A percentile compares a stretch with the other conserved stretches of the same genome.
phyloP scores from a whole-genome alignment of 352 stramenopile genomes.

The Phytopythium boreale region DNA sequence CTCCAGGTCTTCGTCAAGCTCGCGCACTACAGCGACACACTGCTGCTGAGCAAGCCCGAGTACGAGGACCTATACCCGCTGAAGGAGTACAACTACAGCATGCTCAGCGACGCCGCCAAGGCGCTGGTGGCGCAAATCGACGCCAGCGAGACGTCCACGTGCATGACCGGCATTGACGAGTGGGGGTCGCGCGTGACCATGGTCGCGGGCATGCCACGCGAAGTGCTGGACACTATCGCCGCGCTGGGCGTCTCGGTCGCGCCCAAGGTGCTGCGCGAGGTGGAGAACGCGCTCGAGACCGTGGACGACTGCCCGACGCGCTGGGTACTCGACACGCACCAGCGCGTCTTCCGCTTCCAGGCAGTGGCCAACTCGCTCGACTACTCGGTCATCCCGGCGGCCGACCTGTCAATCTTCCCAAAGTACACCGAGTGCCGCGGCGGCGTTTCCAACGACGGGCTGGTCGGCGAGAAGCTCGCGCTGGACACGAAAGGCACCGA shows the following conservation, averaged over 20 bases:
- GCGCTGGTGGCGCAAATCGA: slow-evolving; percentile 14
- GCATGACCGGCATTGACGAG: slow-evolving; percentile 20
- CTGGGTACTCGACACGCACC: slow-evolving; percentile 22
- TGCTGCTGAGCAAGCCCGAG: slow-evolving; percentile 22
- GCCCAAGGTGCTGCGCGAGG: slow-evolving; percentile 13
- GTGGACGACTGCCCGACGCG: slow-evolving; percentile 13
- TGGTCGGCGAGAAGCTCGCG: slow-evolving; percentile 1
- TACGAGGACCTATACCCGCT: slow-evolving; percentile 24
- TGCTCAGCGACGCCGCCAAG: slow-evolving; percentile 11
- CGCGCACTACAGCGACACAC: slow-evolving; percentile 11
- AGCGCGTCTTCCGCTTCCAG: slow-evolving; percentile 6
- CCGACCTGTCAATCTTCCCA: slow-evolving; percentile 9
- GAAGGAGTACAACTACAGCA: slow-evolving; percentile 18
- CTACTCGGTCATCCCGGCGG: slow-evolving; percentile 9
- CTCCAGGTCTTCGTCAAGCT: slow-evolving; percentile 16
- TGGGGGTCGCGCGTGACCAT: slow-evolving; percentile 22
- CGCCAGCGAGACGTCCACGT: slow-evolving; percentile 17
- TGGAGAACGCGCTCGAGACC: slow-evolving; percentile 13
- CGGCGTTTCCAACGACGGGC: background rate
- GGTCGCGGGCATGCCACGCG: slow-evolving; percentile 12
- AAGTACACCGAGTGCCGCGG: slow-evolving; percentile 9
- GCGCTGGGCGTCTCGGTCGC: slow-evolving; percentile 13
- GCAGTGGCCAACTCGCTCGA: slow-evolving; percentile 7
- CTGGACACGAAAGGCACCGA: background rate
- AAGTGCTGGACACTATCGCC: slow-evolving; percentile 16